Evolutionary conservation across 1,139 yeast genomes (phyloP).

Genomic region (Debaryomyces sp.): DNA sequence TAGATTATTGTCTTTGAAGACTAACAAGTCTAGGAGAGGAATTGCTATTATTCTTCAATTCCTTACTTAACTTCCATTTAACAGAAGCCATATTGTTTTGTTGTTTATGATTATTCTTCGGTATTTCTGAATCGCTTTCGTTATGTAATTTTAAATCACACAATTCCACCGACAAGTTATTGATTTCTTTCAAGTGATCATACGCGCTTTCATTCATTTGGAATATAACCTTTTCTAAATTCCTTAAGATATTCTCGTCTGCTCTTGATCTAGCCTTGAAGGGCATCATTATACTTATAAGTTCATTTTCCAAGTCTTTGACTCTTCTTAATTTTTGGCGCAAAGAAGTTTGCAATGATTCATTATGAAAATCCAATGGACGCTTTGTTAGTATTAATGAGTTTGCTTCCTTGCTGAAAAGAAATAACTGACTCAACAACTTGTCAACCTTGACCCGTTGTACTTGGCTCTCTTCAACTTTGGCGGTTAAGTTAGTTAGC

Average conservation of each 20-base stretch:
- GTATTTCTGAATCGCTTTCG: not conserved
- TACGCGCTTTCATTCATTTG: slow-evolving; percentile 23
- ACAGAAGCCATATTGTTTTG: not conserved
- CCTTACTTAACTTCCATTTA: not conserved
- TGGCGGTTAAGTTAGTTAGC: slow-evolving; percentile 6
- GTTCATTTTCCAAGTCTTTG: slow-evolving; percentile 20
- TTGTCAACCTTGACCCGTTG: slow-evolving; percentile 20
- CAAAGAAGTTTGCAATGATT: slow-evolving; percentile 19
- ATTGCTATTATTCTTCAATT: not conserved
- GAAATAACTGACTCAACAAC: slow-evolving; percentile 19
- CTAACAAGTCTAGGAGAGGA: not conserved
- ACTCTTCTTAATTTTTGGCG: slow-evolving; percentile 22
- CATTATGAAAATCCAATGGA: slow-evolving; percentile 28
- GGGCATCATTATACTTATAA: slow-evolving; percentile 27
- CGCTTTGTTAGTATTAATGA: slow-evolving; percentile 14
- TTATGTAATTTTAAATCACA: slow-evolving; percentile 8
- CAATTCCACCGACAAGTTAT: slow-evolving; percentile 15
- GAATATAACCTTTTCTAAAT: slow-evolving; percentile 24
- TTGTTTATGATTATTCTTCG: not conserved
- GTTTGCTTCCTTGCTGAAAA: slow-evolving; percentile 12
- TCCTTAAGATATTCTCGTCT: slow-evolving; percentile 18
- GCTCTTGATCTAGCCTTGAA: slow-evolving; percentile 24
- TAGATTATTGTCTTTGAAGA: not conserved
- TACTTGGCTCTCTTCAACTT: slow-evolving; percentile 15
- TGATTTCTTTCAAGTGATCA: slow-evolving; percentile 17